Conservation (phyloP, 2,329 filamentous ascomycete genomes). For the Ascochyta clinopodiicola region DNA sequence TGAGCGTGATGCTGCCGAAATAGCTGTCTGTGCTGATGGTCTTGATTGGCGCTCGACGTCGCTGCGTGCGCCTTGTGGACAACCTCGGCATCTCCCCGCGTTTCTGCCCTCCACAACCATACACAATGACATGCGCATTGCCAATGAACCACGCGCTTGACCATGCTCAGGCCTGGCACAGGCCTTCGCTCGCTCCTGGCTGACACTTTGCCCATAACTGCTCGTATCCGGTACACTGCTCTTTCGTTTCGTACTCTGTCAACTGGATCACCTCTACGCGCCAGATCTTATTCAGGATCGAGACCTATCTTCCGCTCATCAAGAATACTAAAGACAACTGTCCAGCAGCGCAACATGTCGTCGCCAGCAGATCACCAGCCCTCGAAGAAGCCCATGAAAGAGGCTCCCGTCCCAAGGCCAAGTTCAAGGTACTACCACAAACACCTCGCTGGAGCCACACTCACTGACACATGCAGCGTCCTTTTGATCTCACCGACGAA, state of each 20-base stretch:
- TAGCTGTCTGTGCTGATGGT: not conserved
- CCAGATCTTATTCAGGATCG: not conserved
- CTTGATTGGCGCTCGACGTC: not conserved
- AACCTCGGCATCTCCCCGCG: conserved; percentile 47
- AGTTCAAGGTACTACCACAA: conserved; percentile 63
- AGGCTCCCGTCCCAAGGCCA: conserved; percentile 61
- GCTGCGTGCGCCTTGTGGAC: conserved; percentile 4
- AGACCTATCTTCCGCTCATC: not conserved
- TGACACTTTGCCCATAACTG: conserved; percentile 5
- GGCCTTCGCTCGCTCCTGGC: conserved; percentile 14
- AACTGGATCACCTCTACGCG: not conserved
- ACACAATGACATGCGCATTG: conserved; percentile 26
- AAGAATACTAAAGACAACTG: not conserved
- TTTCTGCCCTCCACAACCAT: conserved; percentile 22
- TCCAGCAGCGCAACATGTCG: conserved; percentile 37
- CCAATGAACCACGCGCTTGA: conserved; percentile 21
- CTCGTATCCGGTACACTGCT: not conserved
- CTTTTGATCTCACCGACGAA: conserved; percentile 85
- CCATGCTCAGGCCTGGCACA: conserved; percentile 33
- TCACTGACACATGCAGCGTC: conserved; percentile 61
- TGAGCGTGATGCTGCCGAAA: conserved; percentile 8
- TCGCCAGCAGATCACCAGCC: conserved; percentile 41
- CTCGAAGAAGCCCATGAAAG: conserved; percentile 42
- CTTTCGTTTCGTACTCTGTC: not conserved
- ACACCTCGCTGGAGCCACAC: not conserved